Evolutionary conservation across 352 stramenopile species (phyloP).

Genomic region (Phytopythium montanum): DNA sequence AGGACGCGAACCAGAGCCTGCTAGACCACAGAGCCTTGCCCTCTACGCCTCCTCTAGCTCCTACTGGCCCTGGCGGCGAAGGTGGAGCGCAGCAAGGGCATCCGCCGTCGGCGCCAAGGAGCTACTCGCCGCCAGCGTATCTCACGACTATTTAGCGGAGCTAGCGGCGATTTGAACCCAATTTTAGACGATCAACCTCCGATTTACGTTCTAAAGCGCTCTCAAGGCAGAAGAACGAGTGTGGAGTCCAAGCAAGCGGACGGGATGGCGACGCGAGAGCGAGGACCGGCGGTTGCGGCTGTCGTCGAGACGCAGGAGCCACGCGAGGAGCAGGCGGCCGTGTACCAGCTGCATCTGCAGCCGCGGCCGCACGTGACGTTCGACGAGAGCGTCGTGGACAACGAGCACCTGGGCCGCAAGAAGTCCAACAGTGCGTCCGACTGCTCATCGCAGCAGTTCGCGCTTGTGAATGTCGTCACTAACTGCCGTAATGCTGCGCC

Average conservation of each 20-base stretch:
- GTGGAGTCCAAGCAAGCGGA: too few species aligned
- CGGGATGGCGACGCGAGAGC: conserved; percentile 22
- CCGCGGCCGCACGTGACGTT: conserved; percentile 84
- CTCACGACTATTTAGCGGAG: conserved; percentile 10
- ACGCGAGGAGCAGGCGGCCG: conserved; percentile 15
- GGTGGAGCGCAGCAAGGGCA: not conserved
- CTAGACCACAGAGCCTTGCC: not conserved
- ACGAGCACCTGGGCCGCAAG: conserved; percentile 90
- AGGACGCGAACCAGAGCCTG: conserved; percentile 4
- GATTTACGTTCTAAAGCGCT: conserved; percentile 1
- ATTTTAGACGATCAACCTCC: not conserved
- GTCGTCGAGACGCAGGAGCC: conserved; percentile 16
- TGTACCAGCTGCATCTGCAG: conserved; percentile 76
- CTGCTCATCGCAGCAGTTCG: too few species aligned
- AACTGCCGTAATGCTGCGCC: too few species aligned
- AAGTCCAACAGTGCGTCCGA: conserved; percentile 90
- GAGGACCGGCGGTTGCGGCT: conserved; percentile 31
- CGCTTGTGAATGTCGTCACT: too few species aligned
- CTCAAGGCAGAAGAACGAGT: not conserved
- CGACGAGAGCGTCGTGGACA: conserved; percentile 88
- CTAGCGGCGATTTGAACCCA: not conserved
- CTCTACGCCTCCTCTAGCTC: not conserved
- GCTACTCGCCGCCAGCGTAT: conserved; percentile 5
- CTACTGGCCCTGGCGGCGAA: not conserved
- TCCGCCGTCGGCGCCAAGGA: not conserved